Evolutionary conservation across 441 rosid species (phyloP), one percentile per base, ranked within the genome.

Genomic region (Biscutella laevigata): DNA sequence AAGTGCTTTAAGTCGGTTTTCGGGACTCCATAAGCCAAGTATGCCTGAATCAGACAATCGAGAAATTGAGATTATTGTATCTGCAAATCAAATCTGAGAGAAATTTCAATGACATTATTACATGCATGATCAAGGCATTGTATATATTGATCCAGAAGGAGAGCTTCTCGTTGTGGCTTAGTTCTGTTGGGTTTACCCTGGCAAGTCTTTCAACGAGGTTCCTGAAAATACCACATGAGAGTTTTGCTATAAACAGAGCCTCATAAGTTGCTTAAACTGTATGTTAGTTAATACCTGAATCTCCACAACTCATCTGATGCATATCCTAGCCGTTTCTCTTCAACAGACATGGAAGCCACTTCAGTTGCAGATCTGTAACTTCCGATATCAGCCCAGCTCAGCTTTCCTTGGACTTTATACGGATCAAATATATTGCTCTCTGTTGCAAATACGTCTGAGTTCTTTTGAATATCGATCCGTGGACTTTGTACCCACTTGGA

Each of bases 1-100:
- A 89, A 89, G 64, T 83, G 75, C 77, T 86, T 86, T 69, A 86
- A 60, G 64, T 89, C 97, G 15, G 88, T 83, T 71, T 78, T 76
- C 10, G 94, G 94, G 42, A 89, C 90, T 9, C 97, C 95, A 57
- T 83, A 89, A 15, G 95, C 97, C 74, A 89, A 81, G 76, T 82
- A 89, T 17, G 90, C 97, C 94, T 86, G 77, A 19, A 21, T 40
- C 33, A 59, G 35, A 53, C 28, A 53, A 19, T 9, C 4, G 1
- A 22, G 17, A 45, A 5, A 17, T 0, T 33, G 36, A 46, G 25
- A 53, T 16, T 39, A 47, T 4, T 49, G 28, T 40, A 28, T 47
- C 56, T 13, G 6, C 14, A 12, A 9, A 59, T 15, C 27, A 12
- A 19, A 47, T 8, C 4, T 32, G 10, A 22, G 22, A 33, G 17